Evolutionary conservation across 768 basidiomycete genomes (phyloP).

Genomic region (Leccinum truebloodii): DNA sequence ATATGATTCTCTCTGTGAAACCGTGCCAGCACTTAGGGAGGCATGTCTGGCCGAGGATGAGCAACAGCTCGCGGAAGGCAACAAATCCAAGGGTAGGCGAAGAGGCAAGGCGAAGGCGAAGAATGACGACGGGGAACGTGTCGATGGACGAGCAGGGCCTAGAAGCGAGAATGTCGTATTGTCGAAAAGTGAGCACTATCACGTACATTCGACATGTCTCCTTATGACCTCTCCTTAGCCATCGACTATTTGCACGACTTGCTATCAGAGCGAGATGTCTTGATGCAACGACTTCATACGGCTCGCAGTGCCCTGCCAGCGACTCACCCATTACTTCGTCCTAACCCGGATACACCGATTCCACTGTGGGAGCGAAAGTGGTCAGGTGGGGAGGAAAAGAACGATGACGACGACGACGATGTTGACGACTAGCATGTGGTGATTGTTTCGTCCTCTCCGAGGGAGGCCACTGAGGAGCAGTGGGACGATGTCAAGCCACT

Average conservation of each 20-base stretch:
- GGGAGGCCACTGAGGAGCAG: background rate
- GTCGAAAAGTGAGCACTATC: slow-evolving; percentile 66
- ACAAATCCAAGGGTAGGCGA: slow-evolving; percentile 36
- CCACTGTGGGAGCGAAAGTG: slow-evolving; percentile 83
- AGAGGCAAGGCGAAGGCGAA: slow-evolving; percentile 39
- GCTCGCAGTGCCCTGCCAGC: slow-evolving; percentile 59
- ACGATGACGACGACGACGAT: slow-evolving; percentile 49
- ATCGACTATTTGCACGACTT: slow-evolving; percentile 82
- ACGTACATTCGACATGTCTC: background rate
- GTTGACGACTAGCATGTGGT: slow-evolving; percentile 40
- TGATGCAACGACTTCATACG: slow-evolving; percentile 58
- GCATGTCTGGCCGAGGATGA: slow-evolving; percentile 80
- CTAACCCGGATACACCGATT: slow-evolving; percentile 26
- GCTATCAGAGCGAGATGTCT: slow-evolving; percentile 54
- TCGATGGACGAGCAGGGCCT: slow-evolving; percentile 86
- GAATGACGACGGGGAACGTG: slow-evolving; percentile 57
- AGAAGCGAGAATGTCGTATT: slow-evolving; percentile 90
- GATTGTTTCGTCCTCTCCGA: background rate
- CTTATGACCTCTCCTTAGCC: slow-evolving; percentile 45
- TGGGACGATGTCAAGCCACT: background rate
- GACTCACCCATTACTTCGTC: slow-evolving; percentile 55
- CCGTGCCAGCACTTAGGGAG: slow-evolving; percentile 78
- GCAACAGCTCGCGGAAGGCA: slow-evolving; percentile 34
- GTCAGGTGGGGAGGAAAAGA: slow-evolving; percentile 69
- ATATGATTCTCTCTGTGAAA: slow-evolving; percentile 85